phyloP scores from a whole-genome alignment of 2,329 filamentous ascomycete genomes.

The Escovopsis sp. region DNA sequence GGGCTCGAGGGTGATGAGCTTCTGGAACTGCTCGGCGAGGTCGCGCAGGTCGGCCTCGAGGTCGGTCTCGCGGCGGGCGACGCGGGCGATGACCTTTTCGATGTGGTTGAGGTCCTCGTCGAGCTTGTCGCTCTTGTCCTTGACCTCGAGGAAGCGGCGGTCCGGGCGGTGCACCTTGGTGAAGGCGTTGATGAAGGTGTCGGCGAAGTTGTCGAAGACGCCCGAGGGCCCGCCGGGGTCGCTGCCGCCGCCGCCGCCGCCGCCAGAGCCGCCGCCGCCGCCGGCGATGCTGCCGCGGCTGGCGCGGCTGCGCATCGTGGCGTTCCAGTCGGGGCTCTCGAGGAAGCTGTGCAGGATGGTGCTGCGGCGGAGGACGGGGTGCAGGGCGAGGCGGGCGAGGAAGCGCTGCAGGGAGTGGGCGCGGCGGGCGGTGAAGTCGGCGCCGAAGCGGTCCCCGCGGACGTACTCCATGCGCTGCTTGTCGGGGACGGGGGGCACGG shows the following conservation, averaged over 20 bases:
- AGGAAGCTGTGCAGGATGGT: conserved; percentile 77
- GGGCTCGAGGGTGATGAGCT: conserved; percentile 76
- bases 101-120: conserved; percentile 87
- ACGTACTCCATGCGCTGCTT: conserved; percentile 99
- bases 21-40: conserved; percentile 86
- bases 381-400: conserved; percentile 68
- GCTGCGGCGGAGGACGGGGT: conserved; percentile 75
- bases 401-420: conserved; percentile 88
- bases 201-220: conserved; percentile 88
- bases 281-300: conserved; percentile 42
- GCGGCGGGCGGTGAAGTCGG: conserved; percentile 79
- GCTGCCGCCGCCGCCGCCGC: conserved; percentile 44
- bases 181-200: conserved; percentile 94
- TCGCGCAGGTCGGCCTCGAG: conserved; percentile 80
- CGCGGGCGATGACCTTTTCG: conserved; percentile 86
- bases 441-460: conserved; percentile 83
- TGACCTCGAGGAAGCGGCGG: conserved; percentile 84
- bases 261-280: conserved; percentile 34
- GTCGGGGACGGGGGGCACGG: conserved; percentile 86
- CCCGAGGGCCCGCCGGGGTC: conserved; percentile 39
- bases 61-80: conserved; percentile 75
- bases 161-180: conserved; percentile 93
- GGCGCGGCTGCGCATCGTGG: conserved; percentile 72
- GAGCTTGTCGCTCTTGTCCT: conserved; percentile 82
- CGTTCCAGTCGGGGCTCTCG: conserved; percentile 91